A percentile compares a stretch with the other conserved stretches of the same genome.
phyloP scores from a whole-genome alignment of 768 basidiomycete genomes.

The Candolleomyces aberdarensis region DNA sequence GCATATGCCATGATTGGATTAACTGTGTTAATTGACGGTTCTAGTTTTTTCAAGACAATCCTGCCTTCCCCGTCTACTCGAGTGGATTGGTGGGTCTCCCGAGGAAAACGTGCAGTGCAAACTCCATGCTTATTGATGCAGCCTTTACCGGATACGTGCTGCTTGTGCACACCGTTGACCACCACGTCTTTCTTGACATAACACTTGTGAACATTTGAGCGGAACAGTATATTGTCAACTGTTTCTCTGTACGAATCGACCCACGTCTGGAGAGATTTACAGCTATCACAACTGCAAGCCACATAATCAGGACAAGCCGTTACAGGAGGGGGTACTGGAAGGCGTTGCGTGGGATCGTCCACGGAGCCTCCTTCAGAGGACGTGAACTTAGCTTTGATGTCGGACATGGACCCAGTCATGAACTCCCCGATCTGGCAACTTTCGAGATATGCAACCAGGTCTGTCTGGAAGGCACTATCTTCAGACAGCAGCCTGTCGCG shows the following conservation, averaged over 20 bases:
- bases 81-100: not conserved
- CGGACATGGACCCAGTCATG: not conserved
- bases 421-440: not conserved
- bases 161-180: not conserved
- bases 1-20: slow-evolving; percentile 25
- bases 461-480: not conserved
- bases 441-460: not conserved
- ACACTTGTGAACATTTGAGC: not conserved
- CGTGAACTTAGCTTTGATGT: not conserved
- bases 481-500: not conserved
- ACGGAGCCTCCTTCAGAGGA: too few species aligned
- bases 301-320: too few species aligned
- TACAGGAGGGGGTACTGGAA: too few species aligned
- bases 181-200: not conserved
- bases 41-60: not conserved
- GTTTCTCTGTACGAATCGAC: not conserved
- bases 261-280: not conserved
- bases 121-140: too few species aligned
- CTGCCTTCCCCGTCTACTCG: not conserved
- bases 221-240: not conserved
- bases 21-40: slow-evolving; percentile 11
- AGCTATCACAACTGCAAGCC: not conserved
- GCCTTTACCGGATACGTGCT: not conserved
- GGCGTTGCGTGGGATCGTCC: too few species aligned
- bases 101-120: not conserved